Conservation (phyloP, 2,329 filamentous ascomycete species). For the Penicillium brevicompactum region DNA sequence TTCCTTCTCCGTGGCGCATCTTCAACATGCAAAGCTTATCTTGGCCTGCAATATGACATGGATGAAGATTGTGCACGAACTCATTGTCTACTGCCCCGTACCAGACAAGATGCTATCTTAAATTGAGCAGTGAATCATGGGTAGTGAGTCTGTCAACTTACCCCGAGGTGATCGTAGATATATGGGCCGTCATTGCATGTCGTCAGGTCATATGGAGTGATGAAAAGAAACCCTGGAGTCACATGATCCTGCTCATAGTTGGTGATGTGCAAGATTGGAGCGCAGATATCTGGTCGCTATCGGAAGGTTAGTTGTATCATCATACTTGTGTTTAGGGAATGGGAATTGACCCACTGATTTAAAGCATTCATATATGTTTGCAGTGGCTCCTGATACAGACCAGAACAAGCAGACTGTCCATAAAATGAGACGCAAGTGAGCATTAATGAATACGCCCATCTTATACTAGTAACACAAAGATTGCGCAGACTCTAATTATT, state of each 20-base stretch:
- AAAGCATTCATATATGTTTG: neutral
- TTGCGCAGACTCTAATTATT: neutral
- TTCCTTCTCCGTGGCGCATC: neutral
- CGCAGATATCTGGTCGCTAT: constrained; percentile 1
- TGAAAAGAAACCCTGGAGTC: neutral
- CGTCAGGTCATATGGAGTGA: neutral
- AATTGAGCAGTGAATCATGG: neutral
- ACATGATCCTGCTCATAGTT: neutral
- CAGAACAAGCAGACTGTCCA: neutral
- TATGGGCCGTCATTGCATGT: neutral
- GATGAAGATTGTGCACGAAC: neutral
- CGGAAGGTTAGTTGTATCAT: neutral
- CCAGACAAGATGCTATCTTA: neutral
- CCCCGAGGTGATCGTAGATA: neutral
- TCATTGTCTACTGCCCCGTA: neutral
- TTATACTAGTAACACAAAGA: neutral
- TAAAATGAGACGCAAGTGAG: neutral
- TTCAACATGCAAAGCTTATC: neutral
- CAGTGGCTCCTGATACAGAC: neutral
- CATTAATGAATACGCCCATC: neutral
- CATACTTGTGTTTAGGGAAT: neutral
- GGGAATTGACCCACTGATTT: neutral
- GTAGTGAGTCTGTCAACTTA: neutral
- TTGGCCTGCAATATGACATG: neutral
- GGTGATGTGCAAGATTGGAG: neutral